phyloP scores from a whole-genome alignment of 495 filamentous ascomycete genomes.

The Neurospora cerealis region DNA sequence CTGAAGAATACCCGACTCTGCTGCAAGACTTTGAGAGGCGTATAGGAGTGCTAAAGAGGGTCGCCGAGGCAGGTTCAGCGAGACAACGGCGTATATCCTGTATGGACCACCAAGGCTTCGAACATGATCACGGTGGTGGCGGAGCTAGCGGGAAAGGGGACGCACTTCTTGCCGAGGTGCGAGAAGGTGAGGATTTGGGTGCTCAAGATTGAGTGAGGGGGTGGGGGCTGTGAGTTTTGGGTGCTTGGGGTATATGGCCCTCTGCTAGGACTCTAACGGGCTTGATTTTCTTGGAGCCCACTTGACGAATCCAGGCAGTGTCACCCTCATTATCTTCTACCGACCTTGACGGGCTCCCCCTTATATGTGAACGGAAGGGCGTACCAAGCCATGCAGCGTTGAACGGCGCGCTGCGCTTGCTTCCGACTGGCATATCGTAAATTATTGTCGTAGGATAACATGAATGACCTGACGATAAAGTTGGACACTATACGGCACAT shows the following conservation, averaged over 20 bases:
- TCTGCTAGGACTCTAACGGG: not conserved
- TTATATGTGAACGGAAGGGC: not conserved
- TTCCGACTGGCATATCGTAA: not conserved
- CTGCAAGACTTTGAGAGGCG: slow-evolving; percentile 59
- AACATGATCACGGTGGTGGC: not conserved
- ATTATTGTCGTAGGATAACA: not conserved
- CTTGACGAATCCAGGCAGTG: not conserved
- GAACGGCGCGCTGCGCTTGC: not conserved
- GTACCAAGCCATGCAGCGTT: not conserved
- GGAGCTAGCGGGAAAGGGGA: not conserved
- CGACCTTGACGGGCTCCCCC: not conserved
- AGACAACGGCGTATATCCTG: slow-evolving; percentile 15
- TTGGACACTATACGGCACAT: not conserved
- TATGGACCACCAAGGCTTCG: not conserved
- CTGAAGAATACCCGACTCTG: slow-evolving; percentile 43
- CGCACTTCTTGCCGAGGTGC: not conserved
- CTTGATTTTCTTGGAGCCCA: not conserved
- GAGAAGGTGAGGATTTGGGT: not conserved
- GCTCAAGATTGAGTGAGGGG: not conserved
- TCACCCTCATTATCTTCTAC: not conserved
- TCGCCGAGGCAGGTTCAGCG: slow-evolving; percentile 36
- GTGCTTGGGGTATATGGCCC: not conserved
- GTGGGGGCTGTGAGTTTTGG: not conserved
- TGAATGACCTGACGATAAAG: not conserved
- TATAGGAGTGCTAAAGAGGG: slow-evolving; percentile 42